A percentile compares a stretch with the other conserved stretches of the same genome.
Evolutionary conservation across 2,329 filamentous ascomycete species (phyloP).

Genomic region (Akanthomyces dipterigenus): DNA sequence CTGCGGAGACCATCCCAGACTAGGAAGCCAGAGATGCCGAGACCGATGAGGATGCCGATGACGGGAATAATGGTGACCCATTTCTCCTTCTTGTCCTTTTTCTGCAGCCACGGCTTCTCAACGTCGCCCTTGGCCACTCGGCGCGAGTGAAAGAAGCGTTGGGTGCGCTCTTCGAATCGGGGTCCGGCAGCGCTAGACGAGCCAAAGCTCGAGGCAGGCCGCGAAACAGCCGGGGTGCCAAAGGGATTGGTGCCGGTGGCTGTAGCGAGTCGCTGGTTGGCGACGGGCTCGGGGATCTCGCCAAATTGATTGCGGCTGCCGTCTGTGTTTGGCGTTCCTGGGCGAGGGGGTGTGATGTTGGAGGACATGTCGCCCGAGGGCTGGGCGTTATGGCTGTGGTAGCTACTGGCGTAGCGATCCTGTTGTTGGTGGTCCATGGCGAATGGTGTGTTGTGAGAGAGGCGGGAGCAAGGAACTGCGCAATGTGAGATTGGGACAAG

Average conservation of each 20-base stretch:
- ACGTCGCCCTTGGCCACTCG: constrained; percentile 65
- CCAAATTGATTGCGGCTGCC: constrained; percentile 33
- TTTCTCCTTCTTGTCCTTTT: constrained; percentile 71
- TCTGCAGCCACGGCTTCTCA: constrained; percentile 71
- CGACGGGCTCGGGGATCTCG: constrained; percentile 31
- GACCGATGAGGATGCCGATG: constrained; percentile 61
- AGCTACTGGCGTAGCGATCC: constrained; percentile 19
- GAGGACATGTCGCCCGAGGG: constrained; percentile 31
- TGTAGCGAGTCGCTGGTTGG: constrained; percentile 24
- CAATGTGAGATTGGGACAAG: neutral
- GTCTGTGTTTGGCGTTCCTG: constrained; percentile 37
- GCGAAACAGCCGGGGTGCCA: constrained; percentile 36
- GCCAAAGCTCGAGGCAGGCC: constrained; percentile 41
- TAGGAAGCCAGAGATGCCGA: constrained; percentile 62
- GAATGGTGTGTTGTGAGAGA: neutral
- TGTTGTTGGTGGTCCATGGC: constrained; percentile 22
- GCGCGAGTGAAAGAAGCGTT: constrained; percentile 66
- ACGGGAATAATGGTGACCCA: constrained; percentile 79
- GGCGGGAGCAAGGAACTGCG: neutral
- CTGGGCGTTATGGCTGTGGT: constrained; percentile 17
- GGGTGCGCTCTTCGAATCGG: constrained; percentile 31
- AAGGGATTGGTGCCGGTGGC: constrained; percentile 36
- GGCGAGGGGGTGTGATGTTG: constrained; percentile 32
- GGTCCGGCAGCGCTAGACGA: constrained; percentile 34
- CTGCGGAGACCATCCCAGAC: constrained; percentile 68